These are phyloP conservation scores for Torulaspora pretoriensis DNA, from an alignment of 1,139 yeast species.

Conservation along the genomic window DNA sequence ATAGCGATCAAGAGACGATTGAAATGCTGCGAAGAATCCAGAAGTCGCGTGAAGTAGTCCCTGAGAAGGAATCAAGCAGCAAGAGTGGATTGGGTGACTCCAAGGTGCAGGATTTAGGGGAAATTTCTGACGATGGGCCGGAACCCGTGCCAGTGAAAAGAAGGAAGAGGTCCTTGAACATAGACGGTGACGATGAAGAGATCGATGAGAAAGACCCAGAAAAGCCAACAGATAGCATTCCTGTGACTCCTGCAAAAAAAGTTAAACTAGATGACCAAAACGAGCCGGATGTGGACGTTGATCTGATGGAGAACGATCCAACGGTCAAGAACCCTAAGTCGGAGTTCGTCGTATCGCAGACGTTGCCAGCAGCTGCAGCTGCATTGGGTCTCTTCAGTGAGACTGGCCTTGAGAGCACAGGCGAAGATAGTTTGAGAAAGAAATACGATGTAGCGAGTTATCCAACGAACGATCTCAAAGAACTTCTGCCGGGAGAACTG, in stretches of 20 bases:
- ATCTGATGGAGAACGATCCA: constrained; percentile 51
- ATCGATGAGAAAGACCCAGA: constrained; percentile 9
- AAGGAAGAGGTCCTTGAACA: constrained; percentile 15
- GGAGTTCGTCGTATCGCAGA: constrained; percentile 70
- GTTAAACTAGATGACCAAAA: constrained; percentile 17
- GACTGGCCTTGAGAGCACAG: constrained; percentile 49
- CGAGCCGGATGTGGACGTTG: constrained; percentile 20
- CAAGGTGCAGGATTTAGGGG: not conserved
- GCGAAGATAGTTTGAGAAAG: constrained; percentile 67
- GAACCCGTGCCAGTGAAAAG: constrained; percentile 9
- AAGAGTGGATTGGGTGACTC: not conserved
- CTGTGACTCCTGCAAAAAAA: constrained; percentile 12
- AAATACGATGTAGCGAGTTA: constrained; percentile 87
- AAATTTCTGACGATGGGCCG: constrained; percentile 8
- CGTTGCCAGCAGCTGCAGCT: constrained; percentile 64
- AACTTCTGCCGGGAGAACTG: constrained; percentile 77
- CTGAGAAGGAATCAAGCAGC: not conserved
- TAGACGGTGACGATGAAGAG: constrained; percentile 18
- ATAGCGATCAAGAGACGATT: constrained; percentile 40
- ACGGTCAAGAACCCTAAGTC: constrained; percentile 68
- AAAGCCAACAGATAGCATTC: constrained; percentile 8
- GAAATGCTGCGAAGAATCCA: constrained; percentile 14
- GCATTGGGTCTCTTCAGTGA: constrained; percentile 67
- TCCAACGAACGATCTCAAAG: constrained; percentile 73
- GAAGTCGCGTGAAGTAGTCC: constrained; percentile 11